phyloP scores from a whole-genome alignment of 768 basidiomycete species.

The Suillus variegatus region DNA sequence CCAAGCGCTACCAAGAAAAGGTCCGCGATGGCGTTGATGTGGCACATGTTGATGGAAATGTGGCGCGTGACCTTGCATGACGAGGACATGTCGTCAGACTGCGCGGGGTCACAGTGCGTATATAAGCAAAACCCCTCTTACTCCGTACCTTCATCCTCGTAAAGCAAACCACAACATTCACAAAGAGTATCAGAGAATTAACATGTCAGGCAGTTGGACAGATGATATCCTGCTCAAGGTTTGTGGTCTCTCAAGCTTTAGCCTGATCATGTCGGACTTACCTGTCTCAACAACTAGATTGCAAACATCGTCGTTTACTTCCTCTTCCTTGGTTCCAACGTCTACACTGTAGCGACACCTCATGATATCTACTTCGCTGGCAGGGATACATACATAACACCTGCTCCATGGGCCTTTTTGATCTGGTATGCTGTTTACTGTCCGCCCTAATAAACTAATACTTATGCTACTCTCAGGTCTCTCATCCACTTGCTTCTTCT shows the following conservation, averaged over 20 bases:
- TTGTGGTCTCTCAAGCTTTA: constrained; percentile 5
- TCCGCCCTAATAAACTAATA: background rate
- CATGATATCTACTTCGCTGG: constrained; percentile 68
- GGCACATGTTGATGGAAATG: background rate
- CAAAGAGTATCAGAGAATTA: constrained; percentile 18
- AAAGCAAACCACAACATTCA: background rate
- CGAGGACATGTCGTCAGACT: constrained; percentile 24
- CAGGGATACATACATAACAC: constrained; percentile 91
- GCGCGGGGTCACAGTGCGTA: constrained; percentile 7
- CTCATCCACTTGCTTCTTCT: constrained; percentile 89
- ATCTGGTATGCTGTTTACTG: constrained; percentile 61
- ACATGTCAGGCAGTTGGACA: constrained; percentile 67
- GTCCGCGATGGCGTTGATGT: background rate
- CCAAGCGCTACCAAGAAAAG: background rate
- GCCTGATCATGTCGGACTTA: background rate
- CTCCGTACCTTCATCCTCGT: constrained; percentile 14
- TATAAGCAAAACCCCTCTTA: constrained; percentile 32
- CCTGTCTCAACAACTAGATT: constrained; percentile 41
- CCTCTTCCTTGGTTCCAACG: constrained; percentile 86
- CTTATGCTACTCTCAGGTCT: constrained; percentile 49
- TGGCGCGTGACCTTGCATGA: constrained; percentile 1
- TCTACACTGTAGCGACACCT: constrained; percentile 82
- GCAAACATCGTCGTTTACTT: constrained; percentile 83
- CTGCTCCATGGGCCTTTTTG: constrained; percentile 91
- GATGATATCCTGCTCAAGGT: constrained; percentile 86